Percentiles rank a stretch among this genome's conserved stretches.
Conservation (phyloP, 1,284 basidiomycete species). For the Rugiboletus extremiorientalis region DNA sequence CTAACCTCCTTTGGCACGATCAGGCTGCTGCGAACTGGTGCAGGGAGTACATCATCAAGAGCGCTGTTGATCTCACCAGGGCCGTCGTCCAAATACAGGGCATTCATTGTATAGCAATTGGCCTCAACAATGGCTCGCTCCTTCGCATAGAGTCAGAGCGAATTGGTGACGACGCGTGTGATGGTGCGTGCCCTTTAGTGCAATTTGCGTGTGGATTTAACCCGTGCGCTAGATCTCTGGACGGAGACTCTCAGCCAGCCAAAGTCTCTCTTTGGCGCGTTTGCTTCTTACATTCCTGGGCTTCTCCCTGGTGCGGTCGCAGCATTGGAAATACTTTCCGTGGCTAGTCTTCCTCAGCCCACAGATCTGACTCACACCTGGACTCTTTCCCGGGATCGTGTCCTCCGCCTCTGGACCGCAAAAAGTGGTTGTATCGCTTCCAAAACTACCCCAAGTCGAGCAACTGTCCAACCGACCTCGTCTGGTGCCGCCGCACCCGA, state of each 20-base stretch:
- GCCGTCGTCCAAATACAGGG: conserved; percentile 71
- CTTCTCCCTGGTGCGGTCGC: conserved; percentile 46
- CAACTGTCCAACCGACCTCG: conserved; percentile 15
- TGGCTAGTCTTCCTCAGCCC: conserved; percentile 67
- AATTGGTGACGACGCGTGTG: conserved; percentile 48
- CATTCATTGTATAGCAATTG: conserved; percentile 65
- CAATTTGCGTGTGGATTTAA: conserved; percentile 6
- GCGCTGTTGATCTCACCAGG: conserved; percentile 42
- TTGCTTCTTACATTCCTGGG: conserved; percentile 65
- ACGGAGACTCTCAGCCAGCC: conserved; percentile 62
- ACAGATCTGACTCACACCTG: conserved; percentile 73
- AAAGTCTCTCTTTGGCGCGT: conserved; percentile 58
- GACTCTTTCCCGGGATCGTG: conserved; percentile 87
- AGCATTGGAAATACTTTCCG: conserved; percentile 60
- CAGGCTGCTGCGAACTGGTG: conserved; percentile 56
- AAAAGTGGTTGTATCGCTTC: conserved; percentile 67
- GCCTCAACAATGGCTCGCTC: conserved; percentile 66
- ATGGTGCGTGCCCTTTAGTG: conserved; percentile 45
- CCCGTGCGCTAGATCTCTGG: conserved; percentile 57
- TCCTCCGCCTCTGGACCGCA: conserved; percentile 80
- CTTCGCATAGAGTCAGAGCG: conserved; percentile 68
- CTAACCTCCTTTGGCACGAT: conserved; percentile 57
- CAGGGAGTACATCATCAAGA: conserved; percentile 67
- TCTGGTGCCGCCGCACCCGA: conserved; percentile 39
- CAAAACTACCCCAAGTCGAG: conserved; percentile 44